Conservation (phyloP, 345 rosid genomes). For the Kernera saxatilis region DNA sequence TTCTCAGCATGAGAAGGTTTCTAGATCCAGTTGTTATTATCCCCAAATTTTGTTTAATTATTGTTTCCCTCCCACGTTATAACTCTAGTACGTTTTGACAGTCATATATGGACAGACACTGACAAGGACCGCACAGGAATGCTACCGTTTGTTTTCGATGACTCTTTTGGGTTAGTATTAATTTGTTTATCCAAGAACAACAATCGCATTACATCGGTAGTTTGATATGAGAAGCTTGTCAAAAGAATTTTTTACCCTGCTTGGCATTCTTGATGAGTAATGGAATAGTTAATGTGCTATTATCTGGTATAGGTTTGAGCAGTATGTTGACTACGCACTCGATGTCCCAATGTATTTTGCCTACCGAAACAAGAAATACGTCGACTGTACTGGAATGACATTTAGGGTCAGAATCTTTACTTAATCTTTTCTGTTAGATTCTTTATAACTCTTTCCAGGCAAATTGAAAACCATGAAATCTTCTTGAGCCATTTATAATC, state of each 20-base stretch:
- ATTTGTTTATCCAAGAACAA: not conserved
- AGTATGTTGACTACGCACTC: slow-evolving; percentile 97
- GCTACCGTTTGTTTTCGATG: slow-evolving; percentile 96
- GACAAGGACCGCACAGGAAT: slow-evolving; percentile 88
- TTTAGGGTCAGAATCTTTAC: slow-evolving; percentile 78
- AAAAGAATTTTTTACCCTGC: not conserved
- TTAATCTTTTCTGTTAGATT: slow-evolving; percentile 21
- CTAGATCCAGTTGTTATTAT: not conserved
- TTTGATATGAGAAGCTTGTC: not conserved
- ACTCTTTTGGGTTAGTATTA: slow-evolving; percentile 78
- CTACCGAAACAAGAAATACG: slow-evolving; percentile 71
- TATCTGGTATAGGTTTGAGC: slow-evolving; percentile 77
- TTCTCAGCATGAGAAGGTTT: slow-evolving; percentile 97
- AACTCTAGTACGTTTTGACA: slow-evolving; percentile 37
- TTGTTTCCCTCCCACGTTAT: slow-evolving; percentile 6
- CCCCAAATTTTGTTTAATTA: not conserved
- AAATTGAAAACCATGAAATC: not conserved
- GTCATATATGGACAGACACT: slow-evolving; percentile 96
- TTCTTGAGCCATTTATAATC: not conserved
- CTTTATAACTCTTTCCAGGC: not conserved
- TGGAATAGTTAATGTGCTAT: not conserved
- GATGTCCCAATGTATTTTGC: slow-evolving; percentile 99
- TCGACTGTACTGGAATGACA: slow-evolving; percentile 94
- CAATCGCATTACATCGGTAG: not conserved
- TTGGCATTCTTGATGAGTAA: not conserved